Evolutionary conservation across 164 flowering plant species (phyloP), one percentile per base, ranked within the genome.

Genomic region (Umbilicus rupestris): DNA sequence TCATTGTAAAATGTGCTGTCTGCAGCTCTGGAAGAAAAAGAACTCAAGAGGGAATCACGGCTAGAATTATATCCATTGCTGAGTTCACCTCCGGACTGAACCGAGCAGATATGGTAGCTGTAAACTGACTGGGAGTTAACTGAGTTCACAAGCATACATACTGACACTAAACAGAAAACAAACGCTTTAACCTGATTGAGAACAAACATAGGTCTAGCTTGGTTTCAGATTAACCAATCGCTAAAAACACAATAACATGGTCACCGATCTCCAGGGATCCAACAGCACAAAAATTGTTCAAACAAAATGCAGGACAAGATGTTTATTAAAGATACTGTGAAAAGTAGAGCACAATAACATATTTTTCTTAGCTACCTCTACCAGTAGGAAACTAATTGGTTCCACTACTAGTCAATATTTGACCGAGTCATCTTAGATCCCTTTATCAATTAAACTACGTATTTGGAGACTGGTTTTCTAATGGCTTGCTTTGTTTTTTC

Each of bases 1-100:
- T 45, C 46, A 14, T 66, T 67, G 44, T 74, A 69, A 39, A 66
- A 69, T 57, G 44, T 68, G 50, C 55, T 46, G 55, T 19, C 20
- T 10, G 65, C 22, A 19, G 76, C 63, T 29, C 63, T 70, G 4
- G 73, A 66, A 5, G 70, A 66, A 7, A 73, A 30, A 55, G 76
- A 66, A 33, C 20, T 12, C 31, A 73, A 37, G 26, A 65, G 62
- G 30, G 69, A 17, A 26, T 12, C 22, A 39, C 39, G 74, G 59
- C 37, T 68, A 11, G 70, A 11, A 20, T 39, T 30, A 50, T 57
- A 71, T 20, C 3, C 19, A 42, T 52, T 19, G 28, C 30, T 59
- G 39, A 39, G 68, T 28, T 45, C 45, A 39, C 33, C 68, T 19
- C 59, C 41, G 10, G 39, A 17, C 33, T 31, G 68, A 50, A 41